Base-by-base conservation (phyloP, 805 yeast species). In the Candida chauliodis region DNA sequence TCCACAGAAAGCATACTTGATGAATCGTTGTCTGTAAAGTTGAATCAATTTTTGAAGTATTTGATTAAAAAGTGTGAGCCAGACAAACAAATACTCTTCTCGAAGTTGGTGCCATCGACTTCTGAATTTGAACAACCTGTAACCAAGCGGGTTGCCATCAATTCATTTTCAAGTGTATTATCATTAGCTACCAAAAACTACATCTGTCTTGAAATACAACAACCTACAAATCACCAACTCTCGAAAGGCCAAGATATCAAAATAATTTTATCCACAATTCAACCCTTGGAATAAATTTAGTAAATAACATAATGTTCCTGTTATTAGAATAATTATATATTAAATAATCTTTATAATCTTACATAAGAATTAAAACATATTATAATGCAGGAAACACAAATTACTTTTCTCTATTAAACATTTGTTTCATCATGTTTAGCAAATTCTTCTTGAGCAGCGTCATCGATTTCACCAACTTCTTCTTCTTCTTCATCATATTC, bases 401-500 rank as follows among this genome's bases (percentile, higher is more conserved):
- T 6, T 9, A 14, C 18, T 24, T 28, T 36, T 24, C 44, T 41
- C 18, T 41, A 30, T 30, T 41, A 47, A 34, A 38, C 39, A 18
- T 41, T 46, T 44, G 37, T 34, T 23, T 59, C 65, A 42, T 61
- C 67, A 46, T 63, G 69, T 48, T 71, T 72, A 45, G 75, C 78
- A 61, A 76, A 73, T 57, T 70, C 78, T 55, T 69, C 71, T 51
- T 74, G 81, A 36, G 73, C 69, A 47, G 67, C 73, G 38, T 71
- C 75, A 47, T 74, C 63, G 41, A 67, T 52, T 46, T 75, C 82
- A 40, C 63, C 75, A 43, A 69, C 71, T 35, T 60, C 69, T 31
- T 70, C 76, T 40, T 69, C 72, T 32, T 70, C 76, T 39, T 69
- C 72, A 44, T 73, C 77, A 42, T 78, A 81, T 33, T 71, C 76